Base-by-base conservation (phyloP, 257 asterid species). In the Echium plantagineum region DNA sequence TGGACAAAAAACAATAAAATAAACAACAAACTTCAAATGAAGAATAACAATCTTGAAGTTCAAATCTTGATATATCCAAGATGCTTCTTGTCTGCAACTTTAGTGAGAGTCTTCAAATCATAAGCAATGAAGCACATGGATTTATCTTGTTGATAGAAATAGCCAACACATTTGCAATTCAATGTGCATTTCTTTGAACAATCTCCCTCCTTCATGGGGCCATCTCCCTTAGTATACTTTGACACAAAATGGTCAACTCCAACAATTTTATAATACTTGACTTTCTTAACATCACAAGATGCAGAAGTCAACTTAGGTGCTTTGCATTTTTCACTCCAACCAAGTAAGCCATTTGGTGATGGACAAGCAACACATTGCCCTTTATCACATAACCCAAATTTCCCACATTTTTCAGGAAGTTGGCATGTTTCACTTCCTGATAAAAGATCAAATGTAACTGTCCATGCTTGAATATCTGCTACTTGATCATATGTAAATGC, bases 321-420 rank as follows among this genome's bases (percentile, higher is more conserved):
- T 17, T 38, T 60, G 15, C 75, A 71, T 17, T 28, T 51, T 21
- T 65, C 64, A 8, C 46, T 61, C 71, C 75, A 71, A 15, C 75
- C 75, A 35, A 71, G 19, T 31, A 71, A 60, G 4, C 75, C 75
- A 15, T 61, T 65, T 12, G 35, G 71, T 0, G 28, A 65, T 1
- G 75, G 75, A 30, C 75, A 71, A 0, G 52, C 75, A 12, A 71
- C 64, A 28, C 75, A 71, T 71, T 65, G 65, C 24, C 71, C 71
- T 52, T 0, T 55, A n/a, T 60, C 38, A 59, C 75, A 71, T 38
- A 71, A 57, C 4, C 75, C 71, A 5, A 48, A 46, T 0, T 66
- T 35, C 9, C 71, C 75, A 6, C 75, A 71, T 21, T 71, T 65
- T 6, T 57, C 12, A 12, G 75, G 75, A 22, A 24, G 12, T 7